Evolutionary conservation across 768 basidiomycete species (phyloP).

Genomic region (Trametes meyenii): DNA sequence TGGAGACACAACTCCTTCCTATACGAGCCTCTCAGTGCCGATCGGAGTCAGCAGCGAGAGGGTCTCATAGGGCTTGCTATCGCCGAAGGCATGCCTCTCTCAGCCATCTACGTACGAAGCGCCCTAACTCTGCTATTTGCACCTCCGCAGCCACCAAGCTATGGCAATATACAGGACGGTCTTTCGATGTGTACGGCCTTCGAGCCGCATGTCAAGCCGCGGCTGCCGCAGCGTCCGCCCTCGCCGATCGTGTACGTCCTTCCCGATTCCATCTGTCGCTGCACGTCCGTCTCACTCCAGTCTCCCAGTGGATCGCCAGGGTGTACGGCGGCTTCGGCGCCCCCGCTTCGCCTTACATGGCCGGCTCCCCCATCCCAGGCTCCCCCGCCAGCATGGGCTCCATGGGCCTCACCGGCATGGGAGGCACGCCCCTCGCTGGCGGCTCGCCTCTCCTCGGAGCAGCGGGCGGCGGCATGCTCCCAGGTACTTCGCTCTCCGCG

Average conservation of each 20-base stretch:
- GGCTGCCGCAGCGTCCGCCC: slow-evolving; percentile 55
- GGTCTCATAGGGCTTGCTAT: slow-evolving; percentile 67
- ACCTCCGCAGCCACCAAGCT: slow-evolving; percentile 53
- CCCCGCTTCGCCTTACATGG: slow-evolving; percentile 1
- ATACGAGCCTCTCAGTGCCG: slow-evolving; percentile 59
- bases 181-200: slow-evolving; percentile 48
- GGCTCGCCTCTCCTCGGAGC: neutral
- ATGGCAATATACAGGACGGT: slow-evolving; percentile 51
- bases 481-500: neutral
- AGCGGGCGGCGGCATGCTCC: neutral
- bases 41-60: slow-evolving; percentile 64
- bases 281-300: neutral
- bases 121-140: neutral
- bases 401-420: neutral
- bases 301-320: neutral
- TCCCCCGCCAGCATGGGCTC: neutral
- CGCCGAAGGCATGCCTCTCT: slow-evolving; percentile 58
- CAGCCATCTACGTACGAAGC: no score
- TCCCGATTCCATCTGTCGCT: neutral
- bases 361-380: slow-evolving; percentile 2
- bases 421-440: neutral
- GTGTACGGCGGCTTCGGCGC: neutral
- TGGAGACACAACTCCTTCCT: slow-evolving; percentile 55
- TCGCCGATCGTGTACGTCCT: slow-evolving; percentile 20
- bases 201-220: slow-evolving; percentile 63